Percentiles rank a stretch among this genome's conserved stretches.
These are phyloP conservation scores for Leucocoprinus birnbaumii DNA, from an alignment of 768 basidiomycete species.

Conservation along the genomic window DNA sequence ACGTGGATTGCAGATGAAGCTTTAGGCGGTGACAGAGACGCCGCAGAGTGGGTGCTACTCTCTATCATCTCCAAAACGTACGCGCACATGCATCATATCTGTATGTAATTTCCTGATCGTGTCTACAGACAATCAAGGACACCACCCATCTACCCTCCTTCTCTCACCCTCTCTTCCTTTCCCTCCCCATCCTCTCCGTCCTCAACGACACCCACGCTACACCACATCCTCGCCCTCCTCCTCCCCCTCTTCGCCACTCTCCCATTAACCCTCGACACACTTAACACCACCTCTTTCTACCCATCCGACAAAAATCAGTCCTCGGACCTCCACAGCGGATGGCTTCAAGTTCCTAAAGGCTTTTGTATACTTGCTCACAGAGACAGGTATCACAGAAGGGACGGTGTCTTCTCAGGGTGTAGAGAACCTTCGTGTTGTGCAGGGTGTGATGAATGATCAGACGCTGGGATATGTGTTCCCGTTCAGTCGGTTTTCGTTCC, in stretches of 20 bases:
- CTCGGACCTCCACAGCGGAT: slow-evolving; percentile 62
- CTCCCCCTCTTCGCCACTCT: slow-evolving; percentile 54
- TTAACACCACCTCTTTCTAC: slow-evolving; percentile 57
- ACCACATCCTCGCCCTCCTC: slow-evolving; percentile 51
- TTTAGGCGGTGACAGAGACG: slow-evolving; percentile 62
- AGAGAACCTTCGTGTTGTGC: slow-evolving; percentile 58
- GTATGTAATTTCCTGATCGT: slow-evolving; percentile 4
- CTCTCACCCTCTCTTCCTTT: slow-evolving; percentile 62
- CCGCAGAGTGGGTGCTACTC: slow-evolving; percentile 76
- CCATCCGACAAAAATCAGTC: slow-evolving; percentile 69
- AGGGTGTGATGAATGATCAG: slow-evolving; percentile 62
- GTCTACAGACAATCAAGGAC: slow-evolving; percentile 58
- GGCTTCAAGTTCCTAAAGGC: slow-evolving; percentile 67
- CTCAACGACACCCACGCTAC: slow-evolving; percentile 44
- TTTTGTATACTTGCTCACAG: slow-evolving; percentile 60
- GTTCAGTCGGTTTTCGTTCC: slow-evolving; percentile 68
- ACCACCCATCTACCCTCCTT: slow-evolving; percentile 64
- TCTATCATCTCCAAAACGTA: slow-evolving; percentile 61
- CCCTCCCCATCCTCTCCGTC: slow-evolving; percentile 36
- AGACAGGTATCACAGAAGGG: slow-evolving; percentile 68
- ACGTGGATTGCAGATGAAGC: slow-evolving; percentile 72
- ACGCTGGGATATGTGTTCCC: slow-evolving; percentile 75
- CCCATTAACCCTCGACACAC: slow-evolving; percentile 56
- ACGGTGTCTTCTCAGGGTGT: slow-evolving; percentile 57
- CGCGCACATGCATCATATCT: slow-evolving; percentile 20